Percentiles rank a stretch among this genome's conserved stretches.
Conservation (phyloP, 1,284 basidiomycete species). For the Tranzscheliella williamsii region DNA sequence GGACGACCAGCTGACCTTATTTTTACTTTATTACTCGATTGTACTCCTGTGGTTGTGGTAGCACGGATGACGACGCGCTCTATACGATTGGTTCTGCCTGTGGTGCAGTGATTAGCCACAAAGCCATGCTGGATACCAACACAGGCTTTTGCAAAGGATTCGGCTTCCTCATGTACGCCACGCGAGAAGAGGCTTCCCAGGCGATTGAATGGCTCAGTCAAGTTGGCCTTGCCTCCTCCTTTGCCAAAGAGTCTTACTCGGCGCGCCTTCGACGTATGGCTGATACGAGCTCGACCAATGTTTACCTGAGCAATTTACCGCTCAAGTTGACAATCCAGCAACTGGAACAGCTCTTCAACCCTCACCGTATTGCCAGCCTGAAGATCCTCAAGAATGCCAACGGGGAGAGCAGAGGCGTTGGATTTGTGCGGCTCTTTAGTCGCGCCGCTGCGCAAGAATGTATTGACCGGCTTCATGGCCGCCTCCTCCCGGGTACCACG, state of each 20-base stretch:
- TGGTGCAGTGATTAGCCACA: constrained; percentile 53
- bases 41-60: background rate
- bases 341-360: constrained; percentile 51
- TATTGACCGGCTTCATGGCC: constrained; percentile 46
- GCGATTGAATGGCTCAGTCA: constrained; percentile 42
- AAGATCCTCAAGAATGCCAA: constrained; percentile 48
- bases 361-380: constrained; percentile 44
- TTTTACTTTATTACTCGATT: no score
- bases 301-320: constrained; percentile 51
- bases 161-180: constrained; percentile 51
- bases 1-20: no score
- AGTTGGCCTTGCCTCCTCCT: constrained; percentile 40
- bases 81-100: constrained; percentile 41
- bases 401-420: constrained; percentile 47
- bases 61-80: constrained; percentile 45
- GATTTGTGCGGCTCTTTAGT: constrained; percentile 44
- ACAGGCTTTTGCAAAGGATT: constrained; percentile 53
- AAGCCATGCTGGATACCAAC: constrained; percentile 52
- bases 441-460: constrained; percentile 43
- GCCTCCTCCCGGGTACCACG: constrained; percentile 32
- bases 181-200: constrained; percentile 31
- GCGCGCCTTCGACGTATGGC: constrained; percentile 44
- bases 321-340: constrained; percentile 30
- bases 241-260: constrained; percentile 50
- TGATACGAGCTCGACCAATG: constrained; percentile 43